phyloP scores from a whole-genome alignment of 2,329 filamentous ascomycete species.

The Botrytis paeoniae region DNA sequence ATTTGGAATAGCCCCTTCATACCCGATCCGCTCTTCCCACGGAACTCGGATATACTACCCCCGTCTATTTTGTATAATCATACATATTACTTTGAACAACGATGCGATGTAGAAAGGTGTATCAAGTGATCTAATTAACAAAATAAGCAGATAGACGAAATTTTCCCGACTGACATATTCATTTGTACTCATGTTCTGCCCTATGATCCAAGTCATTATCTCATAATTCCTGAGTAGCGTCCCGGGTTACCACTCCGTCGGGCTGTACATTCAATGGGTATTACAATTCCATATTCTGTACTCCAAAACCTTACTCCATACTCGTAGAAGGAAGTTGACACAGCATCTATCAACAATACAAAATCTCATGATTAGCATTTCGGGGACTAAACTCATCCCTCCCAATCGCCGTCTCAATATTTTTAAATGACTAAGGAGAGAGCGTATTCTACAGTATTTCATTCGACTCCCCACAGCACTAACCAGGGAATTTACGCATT shows the following conservation, averaged over 20 bases:
- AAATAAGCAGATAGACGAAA: neutral
- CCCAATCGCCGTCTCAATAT: neutral
- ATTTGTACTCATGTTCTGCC: neutral
- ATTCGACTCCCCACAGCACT: neutral
- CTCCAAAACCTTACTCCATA: neutral
- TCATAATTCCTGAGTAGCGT: constrained; percentile 2
- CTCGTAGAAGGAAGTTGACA: neutral
- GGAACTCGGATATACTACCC: constrained; percentile 1
- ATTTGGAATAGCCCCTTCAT: constrained; percentile 9
- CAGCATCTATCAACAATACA: neutral
- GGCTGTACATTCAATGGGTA: constrained; percentile 8
- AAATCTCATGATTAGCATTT: neutral
- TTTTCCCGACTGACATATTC: neutral
- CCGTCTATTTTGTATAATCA: neutral
- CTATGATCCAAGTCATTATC: neutral
- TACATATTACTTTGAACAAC: neutral
- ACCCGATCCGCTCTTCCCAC: neutral
- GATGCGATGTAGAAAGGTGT: constrained; percentile 8
- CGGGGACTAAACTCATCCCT: neutral
- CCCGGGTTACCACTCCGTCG: constrained; percentile 13
- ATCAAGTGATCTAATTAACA: constrained; percentile 3
- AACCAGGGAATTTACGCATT: neutral
- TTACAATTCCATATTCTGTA: neutral
- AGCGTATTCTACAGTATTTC: neutral
- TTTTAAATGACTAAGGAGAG: neutral